Base-by-base conservation (phyloP, 805 yeast species). In the Saturnispora diversa region DNA sequence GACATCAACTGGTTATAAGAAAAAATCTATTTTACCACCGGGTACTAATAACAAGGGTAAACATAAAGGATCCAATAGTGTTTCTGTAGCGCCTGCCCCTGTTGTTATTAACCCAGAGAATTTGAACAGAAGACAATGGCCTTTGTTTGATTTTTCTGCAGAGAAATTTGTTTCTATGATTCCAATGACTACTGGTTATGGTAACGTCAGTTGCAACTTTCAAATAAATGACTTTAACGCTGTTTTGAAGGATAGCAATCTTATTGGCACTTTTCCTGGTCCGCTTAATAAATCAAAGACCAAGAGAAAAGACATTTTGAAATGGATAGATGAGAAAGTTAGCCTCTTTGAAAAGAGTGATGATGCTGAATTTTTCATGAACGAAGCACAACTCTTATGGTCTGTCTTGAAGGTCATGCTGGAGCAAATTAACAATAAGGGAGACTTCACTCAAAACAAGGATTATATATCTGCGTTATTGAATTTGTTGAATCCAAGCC, bases 81-180 rank as follows among this genome's bases (percentile, higher is more conserved):
- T 48, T 25, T 19, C 41, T 1, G 37, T 58, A 48, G 39, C 59
- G 3, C 63, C 64, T 16, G 64, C 64, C 2, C 63, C 64, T 1
- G 61, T 53, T 29, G 62, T 66, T 6, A 60, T 63, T 23, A 71
- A 77, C 45, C 81, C 84, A 6, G 72, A 71, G 38, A 72, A 76
- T 19, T 57, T 80, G 38, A 58, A 68, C 19, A 59, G 63, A 35
- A 67, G 82, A 40, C 94, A 84, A 54, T 82, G 81, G 60, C 94
- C 95, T 0, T 54, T 86, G 25, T 81, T 84, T 55, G 67, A 71
- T 43, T 86, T 92, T 82, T 65, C 75, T 21, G 65, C 75, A 3
- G 58, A 62, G 6, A 69, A 64, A 34, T 51, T 72, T 15, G 68
- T 71, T 3, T 64, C 65, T 27, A 64, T 70, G 42, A 53, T 74